Evolutionary conservation across 1,139 yeast species (phyloP), one percentile per base, ranked within the genome.

Genomic region (Magnusiomyces suaveolens): DNA sequence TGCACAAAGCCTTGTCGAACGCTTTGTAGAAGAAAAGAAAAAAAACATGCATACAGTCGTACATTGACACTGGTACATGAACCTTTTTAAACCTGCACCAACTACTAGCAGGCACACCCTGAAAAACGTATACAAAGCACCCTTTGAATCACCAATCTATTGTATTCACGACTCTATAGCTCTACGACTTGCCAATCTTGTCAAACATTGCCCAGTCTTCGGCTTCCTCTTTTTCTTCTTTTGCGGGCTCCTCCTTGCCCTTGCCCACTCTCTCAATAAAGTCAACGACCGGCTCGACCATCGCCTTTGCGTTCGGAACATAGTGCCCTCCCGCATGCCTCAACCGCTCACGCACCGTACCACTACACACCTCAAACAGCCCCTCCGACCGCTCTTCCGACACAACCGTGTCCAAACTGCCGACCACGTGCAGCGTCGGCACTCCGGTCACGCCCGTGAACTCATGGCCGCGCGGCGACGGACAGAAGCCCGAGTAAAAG

Each of bases 331-430:
- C 95, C 1, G 90, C 86, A 66, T 87, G 96, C 58, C 75, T 78
- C 59, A 87, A 65, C 46, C 82, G 59, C 2, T 76, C 75, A 46
- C 79, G 68, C 3, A 78, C 74, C 1, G 68, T 71, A 3, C 70
- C 72, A 50, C 72, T 72, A 60, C 84, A 80, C 1, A 75, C 69
- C 12, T 87, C 78, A 62, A 75, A 82, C 46, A 90, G 71, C 0
- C 74, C 70, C 69, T 79, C 71, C 0, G 84, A 77, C 57, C 94
- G 75, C 50, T 79, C 83, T 52, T 85, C 89, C n/a, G 84, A 81
- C 1, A 90, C 92, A 18, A 92, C 84, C 0, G 97, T 87, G 65
- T 92, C 98, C 46, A 89, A 71, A 54, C 90, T 90, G 6, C 97
- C 97, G 54, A 83, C 71, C 0, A 92, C 83, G 66, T 89, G 96